Evolutionary conservation across 352 stramenopile species (phyloP).

Genomic region (Hyphochytrium catenoides): DNA sequence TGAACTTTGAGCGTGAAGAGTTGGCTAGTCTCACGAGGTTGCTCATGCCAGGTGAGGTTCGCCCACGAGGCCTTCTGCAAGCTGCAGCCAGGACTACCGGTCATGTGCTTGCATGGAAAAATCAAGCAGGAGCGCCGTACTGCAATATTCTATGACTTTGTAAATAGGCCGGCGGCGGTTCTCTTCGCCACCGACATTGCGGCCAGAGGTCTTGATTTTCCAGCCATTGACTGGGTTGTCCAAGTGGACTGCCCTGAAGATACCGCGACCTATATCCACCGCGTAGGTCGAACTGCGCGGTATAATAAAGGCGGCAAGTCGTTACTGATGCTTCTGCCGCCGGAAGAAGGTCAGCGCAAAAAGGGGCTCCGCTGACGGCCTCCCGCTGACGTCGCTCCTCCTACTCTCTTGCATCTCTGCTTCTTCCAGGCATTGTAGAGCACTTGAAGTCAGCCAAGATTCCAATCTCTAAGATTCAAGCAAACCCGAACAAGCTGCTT

Average conservation of each 20-base stretch:
- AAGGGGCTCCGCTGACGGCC: too few species aligned
- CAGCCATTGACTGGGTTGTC: slow-evolving; percentile 94
- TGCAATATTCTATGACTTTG: slow-evolving; percentile 97
- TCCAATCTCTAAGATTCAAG: slow-evolving; percentile 80
- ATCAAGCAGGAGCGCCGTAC: slow-evolving; percentile 93
- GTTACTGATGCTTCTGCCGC: slow-evolving; percentile 4
- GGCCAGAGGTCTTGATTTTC: slow-evolving; percentile 92
- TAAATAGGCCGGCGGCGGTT: slow-evolving; percentile 71
- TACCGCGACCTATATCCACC: slow-evolving; percentile 92
- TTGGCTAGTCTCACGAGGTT: background rate
- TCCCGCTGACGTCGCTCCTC: slow-evolving; percentile 72
- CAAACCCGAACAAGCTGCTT: slow-evolving; percentile 88
- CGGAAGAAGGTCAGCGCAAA: slow-evolving; percentile 30
- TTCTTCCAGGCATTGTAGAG: too few species aligned
- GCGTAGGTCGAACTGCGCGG: slow-evolving; percentile 82
- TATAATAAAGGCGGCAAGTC: slow-evolving; percentile 23
- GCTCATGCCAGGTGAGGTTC: slow-evolving; percentile 61
- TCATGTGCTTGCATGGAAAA: slow-evolving; percentile 95
- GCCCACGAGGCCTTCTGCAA: slow-evolving; percentile 86
- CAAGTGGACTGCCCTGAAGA: slow-evolving; percentile 94
- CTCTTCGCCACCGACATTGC: slow-evolving; percentile 97
- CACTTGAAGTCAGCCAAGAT: slow-evolving; percentile 73
- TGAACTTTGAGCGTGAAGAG: too few species aligned
- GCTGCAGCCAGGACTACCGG: slow-evolving; percentile 83
- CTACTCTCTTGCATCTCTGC: too few species aligned